Conservation (phyloP, 1,284 basidiomycete genomes). For the Leccinum laetum region DNA sequence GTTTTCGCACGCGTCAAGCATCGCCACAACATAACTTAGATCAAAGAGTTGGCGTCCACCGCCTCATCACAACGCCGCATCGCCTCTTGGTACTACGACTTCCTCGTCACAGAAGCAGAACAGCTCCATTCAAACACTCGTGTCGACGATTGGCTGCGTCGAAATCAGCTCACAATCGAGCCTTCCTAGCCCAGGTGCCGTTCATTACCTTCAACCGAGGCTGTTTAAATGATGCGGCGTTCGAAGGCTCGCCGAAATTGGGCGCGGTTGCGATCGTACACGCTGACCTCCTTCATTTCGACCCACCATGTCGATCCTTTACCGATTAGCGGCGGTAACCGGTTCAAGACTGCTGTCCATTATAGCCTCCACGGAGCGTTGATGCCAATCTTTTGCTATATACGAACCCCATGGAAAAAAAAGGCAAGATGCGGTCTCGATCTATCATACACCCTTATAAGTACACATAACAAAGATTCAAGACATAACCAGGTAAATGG, state of each 20-base stretch:
- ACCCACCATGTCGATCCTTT: slow-evolving; percentile 53
- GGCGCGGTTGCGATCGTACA: slow-evolving; percentile 48
- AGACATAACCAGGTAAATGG: slow-evolving; percentile 9
- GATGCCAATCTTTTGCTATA: slow-evolving; percentile 7
- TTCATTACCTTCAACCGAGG: slow-evolving; percentile 29
- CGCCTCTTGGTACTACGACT: background rate
- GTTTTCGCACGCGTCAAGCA: slow-evolving; percentile 1
- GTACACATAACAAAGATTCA: slow-evolving; percentile 30
- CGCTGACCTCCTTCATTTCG: slow-evolving; percentile 49
- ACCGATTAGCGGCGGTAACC: slow-evolving; percentile 28
- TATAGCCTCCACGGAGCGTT: background rate
- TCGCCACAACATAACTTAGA: background rate
- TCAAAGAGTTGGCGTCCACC: background rate
- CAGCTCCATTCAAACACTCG: background rate
- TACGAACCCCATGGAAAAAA: slow-evolving; percentile 2
- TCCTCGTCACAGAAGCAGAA: slow-evolving; percentile 15
- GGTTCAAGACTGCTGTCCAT: too few relatives aligned
- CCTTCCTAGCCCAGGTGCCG: background rate
- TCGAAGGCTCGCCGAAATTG: slow-evolving; percentile 64
- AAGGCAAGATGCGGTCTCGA: slow-evolving; percentile 10
- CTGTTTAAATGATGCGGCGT: slow-evolving; percentile 39
- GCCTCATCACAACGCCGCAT: slow-evolving; percentile 7
- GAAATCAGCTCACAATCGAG: slow-evolving; percentile 3
- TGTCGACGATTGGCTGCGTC: background rate
- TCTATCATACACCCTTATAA: slow-evolving; percentile 29